A percentile compares a stretch with the other conserved stretches of the same genome.
These are phyloP conservation scores for Tetrahymena borealis DNA, from an alignment of 73 alveolate genomes.

Conservation along the genomic window DNA sequence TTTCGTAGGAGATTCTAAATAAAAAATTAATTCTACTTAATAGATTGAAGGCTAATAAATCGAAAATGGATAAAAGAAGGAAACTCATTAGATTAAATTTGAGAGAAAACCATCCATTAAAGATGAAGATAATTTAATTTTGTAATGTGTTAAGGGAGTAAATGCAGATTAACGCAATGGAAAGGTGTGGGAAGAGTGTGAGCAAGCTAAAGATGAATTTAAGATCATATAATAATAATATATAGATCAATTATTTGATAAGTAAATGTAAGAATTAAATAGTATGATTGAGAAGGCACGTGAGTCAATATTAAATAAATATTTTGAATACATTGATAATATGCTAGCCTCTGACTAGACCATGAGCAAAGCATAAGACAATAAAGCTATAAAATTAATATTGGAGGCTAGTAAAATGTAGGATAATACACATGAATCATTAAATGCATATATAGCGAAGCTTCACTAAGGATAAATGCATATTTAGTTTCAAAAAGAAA, in stretches of 20 bases:
- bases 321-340: too few relatives aligned
- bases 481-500: neutral
- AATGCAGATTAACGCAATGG: neutral
- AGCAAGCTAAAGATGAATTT: neutral
- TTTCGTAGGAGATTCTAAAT: neutral
- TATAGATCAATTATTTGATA: too few relatives aligned
- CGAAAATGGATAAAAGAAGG: neutral
- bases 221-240: neutral
- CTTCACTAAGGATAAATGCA: neutral
- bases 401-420: neutral
- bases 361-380: too few relatives aligned
- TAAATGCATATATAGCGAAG: neutral
- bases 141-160: neutral
- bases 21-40: neutral
- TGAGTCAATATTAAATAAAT: too few relatives aligned
- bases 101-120: neutral
- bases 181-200: neutral
- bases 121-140: neutral
- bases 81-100: neutral
- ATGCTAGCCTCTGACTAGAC: too few relatives aligned
- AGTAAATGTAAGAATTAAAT: too few relatives aligned
- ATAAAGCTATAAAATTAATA: too few relatives aligned
- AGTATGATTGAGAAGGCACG: too few relatives aligned
- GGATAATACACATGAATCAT: neutral
- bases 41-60: neutral